phyloP scores from a whole-genome alignment of 371 early-diverging fungal genomes.

The Fennellomyces sp. region DNA sequence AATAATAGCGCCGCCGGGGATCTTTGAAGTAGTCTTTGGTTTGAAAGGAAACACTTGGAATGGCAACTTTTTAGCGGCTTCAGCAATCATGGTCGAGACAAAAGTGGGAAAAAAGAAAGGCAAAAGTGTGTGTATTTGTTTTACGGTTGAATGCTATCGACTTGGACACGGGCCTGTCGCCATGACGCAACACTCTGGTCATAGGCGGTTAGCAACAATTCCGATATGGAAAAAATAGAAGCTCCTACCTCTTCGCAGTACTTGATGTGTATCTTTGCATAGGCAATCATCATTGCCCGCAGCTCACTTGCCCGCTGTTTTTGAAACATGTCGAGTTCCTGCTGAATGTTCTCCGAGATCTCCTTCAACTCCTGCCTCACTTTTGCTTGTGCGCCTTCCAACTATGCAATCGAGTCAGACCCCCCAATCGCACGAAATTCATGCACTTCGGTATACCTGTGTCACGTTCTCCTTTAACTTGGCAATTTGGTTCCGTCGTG shows the following conservation, averaged over 20 bases:
- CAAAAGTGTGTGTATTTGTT: too few relatives aligned
- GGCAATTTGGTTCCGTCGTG: slow-evolving; percentile 82
- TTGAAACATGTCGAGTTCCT: slow-evolving; percentile 86
- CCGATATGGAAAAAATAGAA: neutral
- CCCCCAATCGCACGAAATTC: neutral
- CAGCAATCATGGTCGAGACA: neutral
- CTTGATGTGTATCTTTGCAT: slow-evolving; percentile 76
- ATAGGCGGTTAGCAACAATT: neutral
- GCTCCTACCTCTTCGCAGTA: slow-evolving; percentile 73
- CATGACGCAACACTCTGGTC: slow-evolving; percentile 25
- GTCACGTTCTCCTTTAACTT: slow-evolving; percentile 75
- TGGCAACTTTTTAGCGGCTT: slow-evolving; percentile 20
- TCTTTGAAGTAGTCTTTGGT: slow-evolving; percentile 19
- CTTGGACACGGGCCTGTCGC: slow-evolving; percentile 21
- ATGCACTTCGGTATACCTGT: slow-evolving; percentile 35
- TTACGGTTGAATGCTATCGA: slow-evolving; percentile 1
- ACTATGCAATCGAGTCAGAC: slow-evolving; percentile 18
- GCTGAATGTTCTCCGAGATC: slow-evolving; percentile 74
- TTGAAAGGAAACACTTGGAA: slow-evolving; percentile 30
- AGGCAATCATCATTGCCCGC: slow-evolving; percentile 69
- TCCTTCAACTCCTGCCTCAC: slow-evolving; percentile 67
- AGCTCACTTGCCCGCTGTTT: slow-evolving; percentile 80
- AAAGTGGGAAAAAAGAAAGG: neutral
- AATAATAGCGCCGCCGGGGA: slow-evolving; percentile 35
- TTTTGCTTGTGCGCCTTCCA: slow-evolving; percentile 69